Conservation (phyloP, 257 asterid species). For the Hygrophila difformis region DNA sequence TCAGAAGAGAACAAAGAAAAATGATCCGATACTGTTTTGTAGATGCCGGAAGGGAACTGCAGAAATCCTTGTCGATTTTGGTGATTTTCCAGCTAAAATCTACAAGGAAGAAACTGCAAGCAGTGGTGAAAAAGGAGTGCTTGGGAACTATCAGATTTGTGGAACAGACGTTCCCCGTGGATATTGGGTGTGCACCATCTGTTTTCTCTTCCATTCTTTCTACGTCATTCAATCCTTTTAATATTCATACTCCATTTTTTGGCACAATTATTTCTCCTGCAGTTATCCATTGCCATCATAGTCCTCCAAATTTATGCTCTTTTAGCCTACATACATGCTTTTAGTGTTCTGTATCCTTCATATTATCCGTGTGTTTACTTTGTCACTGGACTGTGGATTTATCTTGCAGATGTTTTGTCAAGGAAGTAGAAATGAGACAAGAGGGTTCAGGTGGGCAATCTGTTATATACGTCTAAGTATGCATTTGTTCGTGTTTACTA, state of each 20-base stretch:
- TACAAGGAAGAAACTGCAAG: constrained; percentile 27
- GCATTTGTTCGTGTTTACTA: too few species aligned
- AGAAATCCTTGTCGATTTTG: constrained; percentile 79
- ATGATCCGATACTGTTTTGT: too few species aligned
- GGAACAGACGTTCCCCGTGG: constrained; percentile 95
- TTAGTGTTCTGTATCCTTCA: too few species aligned
- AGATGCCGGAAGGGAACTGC: constrained; percentile 98
- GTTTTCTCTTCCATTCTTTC: constrained; percentile 6
- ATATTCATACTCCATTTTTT: too few species aligned
- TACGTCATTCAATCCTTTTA: neutral
- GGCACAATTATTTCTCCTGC: too few species aligned
- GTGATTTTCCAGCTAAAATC: constrained; percentile 37
- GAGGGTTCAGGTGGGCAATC: constrained; percentile 74
- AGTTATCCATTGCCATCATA: too few species aligned
- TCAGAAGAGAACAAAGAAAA: too few species aligned
- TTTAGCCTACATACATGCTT: too few species aligned
- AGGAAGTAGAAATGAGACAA: constrained; percentile 86
- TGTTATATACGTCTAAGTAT: constrained; percentile 12
- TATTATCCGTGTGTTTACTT: too few species aligned
- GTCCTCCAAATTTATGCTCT: neutral
- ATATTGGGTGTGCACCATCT: constrained; percentile 65
- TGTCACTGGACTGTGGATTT: too few species aligned
- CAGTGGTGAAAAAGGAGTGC: constrained; percentile 30
- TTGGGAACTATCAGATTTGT: constrained; percentile 57
- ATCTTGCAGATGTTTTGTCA: constrained; percentile 80